phyloP scores from a whole-genome alignment of 1,284 basidiomycete genomes.

The Fistulina hepatica region DNA sequence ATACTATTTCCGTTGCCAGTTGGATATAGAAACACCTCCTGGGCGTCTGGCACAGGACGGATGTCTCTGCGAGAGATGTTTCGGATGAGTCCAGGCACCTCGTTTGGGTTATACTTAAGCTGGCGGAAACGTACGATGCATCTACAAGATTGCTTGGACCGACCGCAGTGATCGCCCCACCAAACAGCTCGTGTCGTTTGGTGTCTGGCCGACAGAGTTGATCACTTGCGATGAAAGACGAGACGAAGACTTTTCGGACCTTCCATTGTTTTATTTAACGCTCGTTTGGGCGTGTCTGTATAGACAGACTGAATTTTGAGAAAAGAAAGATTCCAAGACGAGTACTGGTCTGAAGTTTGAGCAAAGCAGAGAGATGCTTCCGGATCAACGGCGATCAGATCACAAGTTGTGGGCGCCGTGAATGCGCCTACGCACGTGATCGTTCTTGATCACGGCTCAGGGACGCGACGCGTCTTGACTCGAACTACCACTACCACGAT shows the following conservation, averaged over 20 bases:
- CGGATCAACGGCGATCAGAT: too few relatives aligned
- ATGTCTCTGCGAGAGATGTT: slow-evolving; percentile 58
- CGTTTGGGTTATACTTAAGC: slow-evolving; percentile 8
- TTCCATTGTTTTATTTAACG: too few relatives aligned
- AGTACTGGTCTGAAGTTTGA: slow-evolving; percentile 2
- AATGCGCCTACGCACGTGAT: slow-evolving; percentile 3
- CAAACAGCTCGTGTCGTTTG: slow-evolving; percentile 45
- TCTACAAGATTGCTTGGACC: slow-evolving; percentile 62
- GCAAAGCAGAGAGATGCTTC: too few relatives aligned
- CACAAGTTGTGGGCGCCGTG: too few relatives aligned
- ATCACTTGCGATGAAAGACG: background rate
- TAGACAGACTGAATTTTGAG: slow-evolving; percentile 5
- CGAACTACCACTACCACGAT: slow-evolving; percentile 22
- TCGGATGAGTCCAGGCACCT: slow-evolving; percentile 6
- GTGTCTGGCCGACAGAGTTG: slow-evolving; percentile 13
- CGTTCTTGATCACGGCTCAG: slow-evolving; percentile 4
- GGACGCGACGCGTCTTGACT: slow-evolving; percentile 2
- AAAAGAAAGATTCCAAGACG: background rate
- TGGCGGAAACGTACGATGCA: slow-evolving; percentile 74
- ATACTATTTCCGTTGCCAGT: slow-evolving; percentile 65
- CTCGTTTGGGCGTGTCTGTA: slow-evolving; percentile 8
- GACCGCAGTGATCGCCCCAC: slow-evolving; percentile 69
- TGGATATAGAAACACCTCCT: slow-evolving; percentile 84
- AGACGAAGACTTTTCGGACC: too few relatives aligned
- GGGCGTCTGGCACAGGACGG: slow-evolving; percentile 93